Percentiles rank a stretch among this genome's conserved stretches.
phyloP scores from a whole-genome alignment of 345 rosid genomes.

The Firmiana major region DNA sequence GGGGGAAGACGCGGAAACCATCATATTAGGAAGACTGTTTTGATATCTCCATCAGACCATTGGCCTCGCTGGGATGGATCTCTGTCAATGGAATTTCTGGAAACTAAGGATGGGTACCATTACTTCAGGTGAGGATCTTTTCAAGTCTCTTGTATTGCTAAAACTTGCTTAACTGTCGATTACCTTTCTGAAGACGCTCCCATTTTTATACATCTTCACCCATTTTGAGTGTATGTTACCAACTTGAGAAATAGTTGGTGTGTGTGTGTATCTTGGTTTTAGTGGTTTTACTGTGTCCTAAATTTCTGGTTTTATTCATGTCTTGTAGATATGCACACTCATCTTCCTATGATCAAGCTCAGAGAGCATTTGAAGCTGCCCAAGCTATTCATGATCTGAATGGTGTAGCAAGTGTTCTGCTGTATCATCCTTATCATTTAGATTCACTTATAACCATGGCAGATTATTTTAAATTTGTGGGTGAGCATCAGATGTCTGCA shows the following conservation, averaged over 20 bases:
- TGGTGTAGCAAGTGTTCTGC: constrained; percentile 63
- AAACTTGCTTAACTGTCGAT: neutral
- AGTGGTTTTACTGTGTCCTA: neutral
- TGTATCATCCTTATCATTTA: constrained; percentile 71
- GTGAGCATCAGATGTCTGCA: constrained; percentile 84
- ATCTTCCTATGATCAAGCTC: constrained; percentile 64
- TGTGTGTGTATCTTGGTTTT: no score
- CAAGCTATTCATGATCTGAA: constrained; percentile 83
- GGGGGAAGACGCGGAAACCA: constrained; percentile 73
- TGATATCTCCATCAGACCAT: constrained; percentile 70
- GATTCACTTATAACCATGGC: constrained; percentile 94
- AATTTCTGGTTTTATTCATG: neutral
- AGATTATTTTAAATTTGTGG: constrained; percentile 75
- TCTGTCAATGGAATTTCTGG: constrained; percentile 80
- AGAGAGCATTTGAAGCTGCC: constrained; percentile 73
- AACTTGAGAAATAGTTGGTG: neutral
- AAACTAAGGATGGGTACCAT: constrained; percentile 57
- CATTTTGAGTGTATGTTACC: neutral
- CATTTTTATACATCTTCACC: neutral
- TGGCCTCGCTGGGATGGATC: constrained; percentile 95
- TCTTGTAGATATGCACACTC: constrained; percentile 51
- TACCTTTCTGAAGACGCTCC: neutral
- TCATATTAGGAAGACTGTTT: constrained; percentile 59
- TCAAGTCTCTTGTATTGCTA: neutral
- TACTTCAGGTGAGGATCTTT: constrained; percentile 62